Evolutionary conservation across 352 stramenopile species (phyloP), one percentile per base, ranked within the genome.

Genomic region (Pythium dissimile): DNA sequence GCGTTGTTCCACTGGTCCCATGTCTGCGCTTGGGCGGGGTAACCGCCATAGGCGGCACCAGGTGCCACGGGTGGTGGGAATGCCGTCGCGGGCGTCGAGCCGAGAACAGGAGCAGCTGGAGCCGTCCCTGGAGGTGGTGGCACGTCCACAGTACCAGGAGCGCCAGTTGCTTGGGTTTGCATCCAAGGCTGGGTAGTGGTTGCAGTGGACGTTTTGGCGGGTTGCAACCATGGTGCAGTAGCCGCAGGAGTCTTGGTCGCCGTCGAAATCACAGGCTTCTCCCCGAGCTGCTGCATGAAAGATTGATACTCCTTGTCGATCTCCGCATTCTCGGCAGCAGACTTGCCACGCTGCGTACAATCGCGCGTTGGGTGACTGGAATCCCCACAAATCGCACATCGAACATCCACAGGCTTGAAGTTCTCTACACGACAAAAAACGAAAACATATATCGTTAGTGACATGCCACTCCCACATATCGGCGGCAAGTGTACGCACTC

Each of bases 371-470:
- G 95, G 73, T 99, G 97, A 66, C 87, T 97, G 21, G 89, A 96
- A 68, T 99, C 97, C 18, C 97, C 97, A 76, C 97, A 99, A 62
- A 99, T 98, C 7, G 96, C 92, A 78, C 97, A 99, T 54, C 97
- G 97, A 16, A 99, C 83, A 31, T 95, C 77, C 31, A 90, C 88
- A 18, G 83, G 57, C 59, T 88, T 86, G 56, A 97, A 88, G 2
- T 73, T 78, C 47, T 84, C 82, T 77, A 69, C 56, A 11, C 42
- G 67, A 59, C 46, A 52, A 64, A 84, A 34, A 66, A 34, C 41
- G 30, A 30, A 44, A 13, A 37, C 18, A 20, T 24, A 5, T 16
- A 32, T 11, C 16, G 34, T 46, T 18, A 55, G 48, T 27, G 4
- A 18, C 23, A 41, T n/a, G 8, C n/a, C 20, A 55, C 34, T 3